Evolutionary conservation across 1,284 basidiomycete species (phyloP), one percentile per base, ranked within the genome.

Genomic region (Apiotrichum veenhuisii): DNA sequence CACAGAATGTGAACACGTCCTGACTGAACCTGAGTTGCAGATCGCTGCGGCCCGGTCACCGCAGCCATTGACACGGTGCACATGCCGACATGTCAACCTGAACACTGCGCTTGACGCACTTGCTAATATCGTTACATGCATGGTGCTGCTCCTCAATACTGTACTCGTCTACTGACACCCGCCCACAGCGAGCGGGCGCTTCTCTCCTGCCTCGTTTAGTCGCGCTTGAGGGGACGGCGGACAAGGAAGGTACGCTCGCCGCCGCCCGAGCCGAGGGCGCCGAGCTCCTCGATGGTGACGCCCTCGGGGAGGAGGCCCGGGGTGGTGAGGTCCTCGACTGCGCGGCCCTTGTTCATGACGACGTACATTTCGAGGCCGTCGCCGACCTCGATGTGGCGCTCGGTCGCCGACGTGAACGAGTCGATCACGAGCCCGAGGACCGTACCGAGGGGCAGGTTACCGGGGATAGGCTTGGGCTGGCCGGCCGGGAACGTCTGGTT

Each of bases 351-450:
- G 36, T 87, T 84, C 57, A 93, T 81, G 54, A 92, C 86, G 56
- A 96, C 82, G 70, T 87, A 94, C 65, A 95, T 88, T 73, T 96
- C 92, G 53, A 96, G 82, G 4, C 88, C 89, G 74, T 97, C 93
- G 53, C 93, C 93, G 59, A 97, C 92, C 84, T 96, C 92, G 73
- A 97, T 97, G 76, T 97, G 93, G 64, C 93, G 85, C 79, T 97
- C 93, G 15, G 93, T 95, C 34, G 93, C 93, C 64, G 89, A 85
- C 22, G 91, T 90, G 68, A 80, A 81, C 20, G 78, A 76, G 79
- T 97, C 93, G 59, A 91, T 88, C 64, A 96, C 91, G 72, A 97
- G 84, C 30, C 83, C 80, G 52, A 95, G 80, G 4, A 96, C 91
- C 26, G 85, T 86, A 23, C 82, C 76, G 60, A 97, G 80, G 17